phyloP scores from a whole-genome alignment of 805 yeast species.

The Schwanniomyces occidentalis region DNA sequence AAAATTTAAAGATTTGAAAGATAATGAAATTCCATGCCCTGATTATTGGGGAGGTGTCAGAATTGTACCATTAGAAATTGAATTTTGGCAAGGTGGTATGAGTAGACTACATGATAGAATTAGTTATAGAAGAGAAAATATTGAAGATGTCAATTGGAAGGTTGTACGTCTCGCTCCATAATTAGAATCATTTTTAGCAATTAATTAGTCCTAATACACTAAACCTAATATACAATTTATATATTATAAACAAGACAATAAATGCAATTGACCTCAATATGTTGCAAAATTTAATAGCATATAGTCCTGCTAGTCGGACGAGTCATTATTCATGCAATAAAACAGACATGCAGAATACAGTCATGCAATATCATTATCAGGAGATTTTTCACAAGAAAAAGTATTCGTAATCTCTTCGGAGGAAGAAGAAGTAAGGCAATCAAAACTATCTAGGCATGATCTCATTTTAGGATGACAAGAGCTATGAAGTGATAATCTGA shows the following conservation, averaged over 20 bases:
- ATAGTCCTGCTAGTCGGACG: neutral
- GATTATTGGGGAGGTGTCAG: slow-evolving; percentile 95
- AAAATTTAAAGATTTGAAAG: slow-evolving; percentile 56
- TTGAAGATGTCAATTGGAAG: slow-evolving; percentile 56
- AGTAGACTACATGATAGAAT: slow-evolving; percentile 90
- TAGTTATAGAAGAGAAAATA: slow-evolving; percentile 58
- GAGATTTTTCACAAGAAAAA: no score
- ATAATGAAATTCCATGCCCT: slow-evolving; percentile 81
- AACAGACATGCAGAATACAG: neutral
- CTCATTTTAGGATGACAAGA: no score
- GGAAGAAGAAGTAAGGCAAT: no score
- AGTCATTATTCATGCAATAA: neutral
- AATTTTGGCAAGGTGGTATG: slow-evolving; percentile 96
- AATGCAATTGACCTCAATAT: neutral
- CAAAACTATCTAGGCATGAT: no score
- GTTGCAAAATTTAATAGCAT: neutral
- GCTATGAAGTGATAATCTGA: no score
- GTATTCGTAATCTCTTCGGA: no score
- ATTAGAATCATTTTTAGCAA: neutral
- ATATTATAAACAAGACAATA: no score
- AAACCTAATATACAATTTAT: neutral
- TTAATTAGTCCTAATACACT: neutral
- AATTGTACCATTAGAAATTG: slow-evolving; percentile 84
- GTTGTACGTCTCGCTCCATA: slow-evolving; percentile 73
- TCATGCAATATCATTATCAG: neutral